These are phyloP conservation scores for Venturia carpophila DNA, from an alignment of 2,329 filamentous ascomycete species.

Conservation along the genomic window DNA sequence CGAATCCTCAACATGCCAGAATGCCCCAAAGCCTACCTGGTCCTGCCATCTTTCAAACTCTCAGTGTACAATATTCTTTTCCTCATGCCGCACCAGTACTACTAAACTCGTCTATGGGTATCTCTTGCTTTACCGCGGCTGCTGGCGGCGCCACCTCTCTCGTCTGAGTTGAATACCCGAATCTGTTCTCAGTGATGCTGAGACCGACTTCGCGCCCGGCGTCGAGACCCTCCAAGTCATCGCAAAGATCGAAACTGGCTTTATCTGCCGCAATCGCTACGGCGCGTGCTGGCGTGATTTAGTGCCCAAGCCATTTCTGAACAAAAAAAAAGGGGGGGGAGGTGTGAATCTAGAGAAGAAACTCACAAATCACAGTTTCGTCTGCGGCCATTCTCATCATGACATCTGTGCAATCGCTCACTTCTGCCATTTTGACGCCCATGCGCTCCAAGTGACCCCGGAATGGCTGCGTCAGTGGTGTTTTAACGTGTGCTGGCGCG, in stretches of 20 bases:
- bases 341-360: too few relatives aligned
- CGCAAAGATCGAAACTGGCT: slow-evolving; percentile 14
- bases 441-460: slow-evolving; percentile 9
- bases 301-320: neutral
- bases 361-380: slow-evolving; percentile 8
- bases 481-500: slow-evolving; percentile 27
- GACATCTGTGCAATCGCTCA: slow-evolving; percentile 14
- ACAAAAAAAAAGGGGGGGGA: too few relatives aligned
- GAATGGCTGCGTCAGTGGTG: slow-evolving; percentile 20
- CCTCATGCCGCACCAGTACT: neutral
- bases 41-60: slow-evolving; percentile 3
- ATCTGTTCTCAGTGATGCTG: slow-evolving; percentile 6
- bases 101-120: neutral
- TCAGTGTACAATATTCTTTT: neutral
- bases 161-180: neutral
- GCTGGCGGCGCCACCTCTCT: neutral
- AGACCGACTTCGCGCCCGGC: slow-evolving; percentile 4
- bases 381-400: slow-evolving; percentile 13
- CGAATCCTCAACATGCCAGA: slow-evolving; percentile 15
- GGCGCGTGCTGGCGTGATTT: neutral
- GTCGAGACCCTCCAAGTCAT: slow-evolving; percentile 14
- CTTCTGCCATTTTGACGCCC: slow-evolving; percentile 8
- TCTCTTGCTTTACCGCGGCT: neutral
- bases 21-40: neutral
- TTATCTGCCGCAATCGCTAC: neutral